A percentile compares a stretch with the other conserved stretches of the same genome.
phyloP scores from a whole-genome alignment of 371 early-diverging fungal genomes.

The Parasitella parasitica region DNA sequence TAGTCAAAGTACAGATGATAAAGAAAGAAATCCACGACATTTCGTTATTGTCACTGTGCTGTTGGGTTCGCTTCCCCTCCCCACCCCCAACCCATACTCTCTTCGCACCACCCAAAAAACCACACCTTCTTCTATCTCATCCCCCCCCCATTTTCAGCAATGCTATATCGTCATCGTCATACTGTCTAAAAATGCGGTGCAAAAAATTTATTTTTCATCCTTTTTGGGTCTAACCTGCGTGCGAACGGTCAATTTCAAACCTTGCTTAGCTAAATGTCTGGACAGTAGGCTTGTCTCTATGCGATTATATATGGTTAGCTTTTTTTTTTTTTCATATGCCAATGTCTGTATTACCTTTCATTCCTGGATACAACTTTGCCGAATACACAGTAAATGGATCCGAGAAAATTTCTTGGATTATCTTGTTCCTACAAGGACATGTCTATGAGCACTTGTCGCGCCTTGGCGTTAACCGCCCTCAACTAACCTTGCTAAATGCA shows the following conservation, averaged over 20 bases:
- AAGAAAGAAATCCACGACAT: not conserved
- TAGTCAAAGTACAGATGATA: conserved; percentile 10
- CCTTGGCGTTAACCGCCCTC: no score
- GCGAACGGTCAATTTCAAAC: conserved; percentile 65
- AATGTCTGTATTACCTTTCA: conserved; percentile 49
- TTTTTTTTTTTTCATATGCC: not conserved
- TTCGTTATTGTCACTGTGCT: not conserved
- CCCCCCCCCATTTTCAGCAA: not conserved
- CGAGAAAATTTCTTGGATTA: conserved; percentile 33
- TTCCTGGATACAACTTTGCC: conserved; percentile 64
- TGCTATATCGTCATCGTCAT: not conserved
- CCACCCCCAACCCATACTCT: not conserved
- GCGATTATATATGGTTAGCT: not conserved
- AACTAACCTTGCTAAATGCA: conserved; percentile 35
- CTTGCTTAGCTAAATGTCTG: conserved; percentile 65
- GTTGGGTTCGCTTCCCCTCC: not conserved
- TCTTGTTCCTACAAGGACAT: conserved; percentile 15
- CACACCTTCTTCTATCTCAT: not conserved
- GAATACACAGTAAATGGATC: conserved; percentile 52
- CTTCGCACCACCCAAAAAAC: not conserved
- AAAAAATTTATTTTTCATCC: conserved; percentile 6
- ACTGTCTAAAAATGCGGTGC: no score
- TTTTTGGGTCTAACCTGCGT: conserved; percentile 28
- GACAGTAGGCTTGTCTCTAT: conserved; percentile 66
- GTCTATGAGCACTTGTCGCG: not conserved